Conservation (phyloP, 2,329 filamentous ascomycete species). For the Cordyceps javanica region DNA sequence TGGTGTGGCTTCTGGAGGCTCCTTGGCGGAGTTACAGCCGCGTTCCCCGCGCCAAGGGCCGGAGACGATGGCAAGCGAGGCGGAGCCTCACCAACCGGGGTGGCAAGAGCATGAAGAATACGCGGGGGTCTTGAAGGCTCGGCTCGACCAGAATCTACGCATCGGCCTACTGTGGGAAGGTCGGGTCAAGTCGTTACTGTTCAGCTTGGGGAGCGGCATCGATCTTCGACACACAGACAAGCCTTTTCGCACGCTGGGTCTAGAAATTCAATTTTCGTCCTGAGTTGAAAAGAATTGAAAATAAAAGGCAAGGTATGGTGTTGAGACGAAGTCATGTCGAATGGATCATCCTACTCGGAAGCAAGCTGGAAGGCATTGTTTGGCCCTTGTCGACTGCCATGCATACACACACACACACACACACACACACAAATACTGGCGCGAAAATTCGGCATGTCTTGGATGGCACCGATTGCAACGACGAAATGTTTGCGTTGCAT, state of each 20-base stretch:
- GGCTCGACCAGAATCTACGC: slow-evolving; percentile 80
- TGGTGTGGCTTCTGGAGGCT: neutral
- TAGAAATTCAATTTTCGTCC: slow-evolving; percentile 79
- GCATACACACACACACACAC: too few relatives aligned
- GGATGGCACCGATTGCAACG: neutral
- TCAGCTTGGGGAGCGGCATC: slow-evolving; percentile 82
- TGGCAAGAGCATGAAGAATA: slow-evolving; percentile 48
- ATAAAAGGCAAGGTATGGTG: too few relatives aligned
- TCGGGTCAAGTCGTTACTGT: slow-evolving; percentile 82
- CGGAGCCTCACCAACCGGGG: slow-evolving; percentile 10
- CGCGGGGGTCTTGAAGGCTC: slow-evolving; percentile 82
- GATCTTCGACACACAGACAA: slow-evolving; percentile 71
- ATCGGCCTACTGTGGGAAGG: slow-evolving; percentile 91
- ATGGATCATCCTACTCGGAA: too few relatives aligned
- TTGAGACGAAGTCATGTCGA: too few relatives aligned
- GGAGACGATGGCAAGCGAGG: slow-evolving; percentile 20
- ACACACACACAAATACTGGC: neutral
- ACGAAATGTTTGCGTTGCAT: too few relatives aligned
- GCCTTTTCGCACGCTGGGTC: slow-evolving; percentile 67
- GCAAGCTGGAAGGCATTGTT: too few relatives aligned
- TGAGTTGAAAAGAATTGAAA: slow-evolving; percentile 30
- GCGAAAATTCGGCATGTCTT: neutral
- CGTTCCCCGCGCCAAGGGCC: slow-evolving; percentile 1
- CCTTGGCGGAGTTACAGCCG: neutral
- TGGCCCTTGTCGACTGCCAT: too few relatives aligned